These are phyloP conservation scores for Furcasterigmium sp. DNA, from an alignment of 2,329 filamentous ascomycete genomes.

Conservation along the genomic window DNA sequence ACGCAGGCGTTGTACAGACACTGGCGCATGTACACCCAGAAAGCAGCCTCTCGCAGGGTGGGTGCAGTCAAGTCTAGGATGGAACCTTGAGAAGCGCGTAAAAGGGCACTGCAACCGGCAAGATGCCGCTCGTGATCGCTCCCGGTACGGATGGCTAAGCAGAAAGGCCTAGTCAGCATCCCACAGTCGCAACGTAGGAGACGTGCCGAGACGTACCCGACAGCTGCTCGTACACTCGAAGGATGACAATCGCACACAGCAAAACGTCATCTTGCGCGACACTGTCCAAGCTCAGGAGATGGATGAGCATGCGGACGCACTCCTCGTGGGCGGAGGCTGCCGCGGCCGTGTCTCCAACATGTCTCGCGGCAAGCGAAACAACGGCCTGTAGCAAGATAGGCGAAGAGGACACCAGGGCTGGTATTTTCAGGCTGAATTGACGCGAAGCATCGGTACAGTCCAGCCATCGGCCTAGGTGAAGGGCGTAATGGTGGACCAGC, in stretches of 20 bases:
- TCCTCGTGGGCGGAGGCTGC: slow-evolving; percentile 6
- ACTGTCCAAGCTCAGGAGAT: slow-evolving; percentile 5
- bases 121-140: slow-evolving; percentile 13
- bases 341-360: slow-evolving; percentile 4
- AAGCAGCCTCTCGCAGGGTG: slow-evolving; percentile 12
- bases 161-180: neutral
- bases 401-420: slow-evolving; percentile 5
- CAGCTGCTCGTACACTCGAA: slow-evolving; percentile 9
- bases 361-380: slow-evolving; percentile 6
- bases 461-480: slow-evolving; percentile 11
- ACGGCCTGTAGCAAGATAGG: slow-evolving; percentile 7
- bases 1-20: slow-evolving; percentile 14
- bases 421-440: slow-evolving; percentile 10
- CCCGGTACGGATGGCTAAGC: neutral
- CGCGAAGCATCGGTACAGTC: slow-evolving; percentile 14
- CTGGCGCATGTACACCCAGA: slow-evolving; percentile 14
- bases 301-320: slow-evolving; percentile 6
- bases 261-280: slow-evolving; percentile 5
- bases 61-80: slow-evolving; percentile 10
- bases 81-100: slow-evolving; percentile 12
- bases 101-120: slow-evolving; percentile 11
- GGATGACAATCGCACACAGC: slow-evolving; percentile 10
- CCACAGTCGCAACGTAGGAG: too few species aligned
- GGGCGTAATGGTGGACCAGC: slow-evolving; percentile 5
- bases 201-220: slow-evolving; percentile 4